Evolutionary conservation across 164 flowering plant species (phyloP).

Genomic region (Euptelea pleiosperma): DNA sequence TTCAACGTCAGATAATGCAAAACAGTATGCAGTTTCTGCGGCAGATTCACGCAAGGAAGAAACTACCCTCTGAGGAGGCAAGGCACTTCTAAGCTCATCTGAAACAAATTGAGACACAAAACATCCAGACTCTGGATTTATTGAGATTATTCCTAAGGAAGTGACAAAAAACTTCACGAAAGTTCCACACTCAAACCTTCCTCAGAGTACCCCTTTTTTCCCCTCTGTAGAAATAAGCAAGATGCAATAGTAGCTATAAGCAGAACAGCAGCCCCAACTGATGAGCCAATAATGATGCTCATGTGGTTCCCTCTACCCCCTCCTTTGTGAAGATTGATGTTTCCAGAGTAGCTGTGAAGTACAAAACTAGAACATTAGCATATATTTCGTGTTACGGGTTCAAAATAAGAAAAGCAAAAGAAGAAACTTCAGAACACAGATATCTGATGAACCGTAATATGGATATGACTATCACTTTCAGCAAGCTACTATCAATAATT

Average conservation of each 20-base stretch:
- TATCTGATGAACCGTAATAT: too few relatives aligned
- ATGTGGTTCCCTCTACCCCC: slow-evolving; percentile 27
- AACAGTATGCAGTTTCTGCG: slow-evolving; percentile 74
- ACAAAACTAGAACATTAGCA: background rate
- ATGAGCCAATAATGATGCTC: slow-evolving; percentile 45
- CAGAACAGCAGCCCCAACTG: slow-evolving; percentile 60
- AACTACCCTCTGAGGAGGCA: slow-evolving; percentile 39
- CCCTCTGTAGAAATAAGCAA: slow-evolving; percentile 40
- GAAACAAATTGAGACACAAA: slow-evolving; percentile 13
- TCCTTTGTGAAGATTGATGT: slow-evolving; percentile 47
- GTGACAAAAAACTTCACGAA: background rate
- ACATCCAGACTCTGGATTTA: background rate
- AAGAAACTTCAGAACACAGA: too few relatives aligned
- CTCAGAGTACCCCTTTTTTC: slow-evolving; percentile 31
- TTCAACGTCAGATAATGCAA: slow-evolving; percentile 60
- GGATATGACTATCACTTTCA: too few relatives aligned
- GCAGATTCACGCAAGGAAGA: slow-evolving; percentile 47
- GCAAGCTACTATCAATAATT: too few relatives aligned
- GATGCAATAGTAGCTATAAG: slow-evolving; percentile 47
- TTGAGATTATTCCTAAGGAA: background rate
- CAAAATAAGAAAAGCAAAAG: background rate
- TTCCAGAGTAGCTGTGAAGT: slow-evolving; percentile 60
- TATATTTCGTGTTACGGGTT: background rate
- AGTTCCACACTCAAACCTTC: slow-evolving; percentile 34
- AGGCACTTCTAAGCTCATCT: slow-evolving; percentile 29